These are phyloP conservation scores for Clonostachys rosea DNA, from an alignment of 2,329 filamentous ascomycete species.

Conservation along the genomic window DNA sequence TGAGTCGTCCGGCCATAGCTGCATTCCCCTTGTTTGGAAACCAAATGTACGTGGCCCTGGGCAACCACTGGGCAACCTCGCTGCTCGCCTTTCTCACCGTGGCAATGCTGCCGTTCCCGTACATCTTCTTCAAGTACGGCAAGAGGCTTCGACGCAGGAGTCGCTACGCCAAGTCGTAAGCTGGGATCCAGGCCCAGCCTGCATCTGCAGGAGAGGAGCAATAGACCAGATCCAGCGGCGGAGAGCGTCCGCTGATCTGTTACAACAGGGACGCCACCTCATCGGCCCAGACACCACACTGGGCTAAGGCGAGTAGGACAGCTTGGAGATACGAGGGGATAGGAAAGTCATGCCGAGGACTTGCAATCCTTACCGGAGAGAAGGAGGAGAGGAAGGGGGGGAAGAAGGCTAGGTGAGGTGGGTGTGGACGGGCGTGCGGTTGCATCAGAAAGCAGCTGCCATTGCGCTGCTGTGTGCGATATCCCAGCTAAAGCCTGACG, in stretches of 20 bases:
- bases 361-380: too few relatives aligned
- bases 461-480: too few relatives aligned
- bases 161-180: constrained; percentile 36
- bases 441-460: too few relatives aligned
- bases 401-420: not conserved
- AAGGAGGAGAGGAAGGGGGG: not conserved
- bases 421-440: too few relatives aligned
- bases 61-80: constrained; percentile 65
- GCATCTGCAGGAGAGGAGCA: too few relatives aligned
- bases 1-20: constrained; percentile 33
- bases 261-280: not conserved
- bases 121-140: constrained; percentile 57
- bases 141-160: constrained; percentile 52
- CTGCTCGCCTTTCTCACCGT: constrained; percentile 58
- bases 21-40: constrained; percentile 72
- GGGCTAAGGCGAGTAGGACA: not conserved
- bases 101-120: constrained; percentile 60
- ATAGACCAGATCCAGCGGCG: too few relatives aligned
- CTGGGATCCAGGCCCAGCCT: too few relatives aligned
- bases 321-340: constrained; percentile 1
- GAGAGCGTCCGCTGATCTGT: not conserved
- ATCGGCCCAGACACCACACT: not conserved
- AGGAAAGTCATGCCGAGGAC: not conserved
- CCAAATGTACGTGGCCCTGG: constrained; percentile 66
- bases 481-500: too few relatives aligned